Conservation (phyloP, 257 asterid genomes). For the Petunia axillaris region DNA sequence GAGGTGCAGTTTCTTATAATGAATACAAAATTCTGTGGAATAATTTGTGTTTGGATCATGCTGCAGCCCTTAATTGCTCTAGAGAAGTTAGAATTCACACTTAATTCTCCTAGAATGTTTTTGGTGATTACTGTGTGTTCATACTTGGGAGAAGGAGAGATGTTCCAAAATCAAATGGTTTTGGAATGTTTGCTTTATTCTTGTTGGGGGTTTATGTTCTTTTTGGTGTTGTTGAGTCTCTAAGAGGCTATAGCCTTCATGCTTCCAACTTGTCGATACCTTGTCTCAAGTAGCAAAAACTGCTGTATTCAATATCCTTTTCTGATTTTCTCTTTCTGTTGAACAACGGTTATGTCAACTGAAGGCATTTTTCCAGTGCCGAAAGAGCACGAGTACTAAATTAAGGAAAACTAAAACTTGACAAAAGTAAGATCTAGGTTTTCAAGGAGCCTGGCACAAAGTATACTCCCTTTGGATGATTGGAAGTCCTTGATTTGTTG, state of each 20-base stretch:
- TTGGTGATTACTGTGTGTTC: not conserved
- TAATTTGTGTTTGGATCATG: slow-evolving; percentile 19
- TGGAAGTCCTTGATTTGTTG: not conserved
- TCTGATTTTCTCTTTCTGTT: not conserved
- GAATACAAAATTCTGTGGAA: not conserved
- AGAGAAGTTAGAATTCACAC: not conserved
- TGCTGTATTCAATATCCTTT: not conserved
- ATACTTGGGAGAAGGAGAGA: not conserved
- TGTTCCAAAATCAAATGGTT: slow-evolving; percentile 3
- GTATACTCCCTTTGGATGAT: not conserved
- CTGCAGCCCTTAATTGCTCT: not conserved
- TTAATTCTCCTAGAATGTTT: not conserved
- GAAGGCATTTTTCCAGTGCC: not conserved
- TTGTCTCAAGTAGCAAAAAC: slow-evolving; percentile 1
- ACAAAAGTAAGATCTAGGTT: not conserved
- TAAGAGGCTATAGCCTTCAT: not conserved
- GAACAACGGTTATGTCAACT: not conserved
- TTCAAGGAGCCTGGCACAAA: not conserved
- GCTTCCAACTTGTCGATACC: slow-evolving; percentile 7
- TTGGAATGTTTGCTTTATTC: slow-evolving; percentile 5
- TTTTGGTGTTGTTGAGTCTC: not conserved
- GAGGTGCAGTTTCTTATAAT: not conserved
- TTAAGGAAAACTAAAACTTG: not conserved
- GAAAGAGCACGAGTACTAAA: not conserved
- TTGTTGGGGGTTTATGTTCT: slow-evolving; percentile 10